phyloP scores from a whole-genome alignment of 208 protist species.

The Wallacemonas sp. region DNA sequence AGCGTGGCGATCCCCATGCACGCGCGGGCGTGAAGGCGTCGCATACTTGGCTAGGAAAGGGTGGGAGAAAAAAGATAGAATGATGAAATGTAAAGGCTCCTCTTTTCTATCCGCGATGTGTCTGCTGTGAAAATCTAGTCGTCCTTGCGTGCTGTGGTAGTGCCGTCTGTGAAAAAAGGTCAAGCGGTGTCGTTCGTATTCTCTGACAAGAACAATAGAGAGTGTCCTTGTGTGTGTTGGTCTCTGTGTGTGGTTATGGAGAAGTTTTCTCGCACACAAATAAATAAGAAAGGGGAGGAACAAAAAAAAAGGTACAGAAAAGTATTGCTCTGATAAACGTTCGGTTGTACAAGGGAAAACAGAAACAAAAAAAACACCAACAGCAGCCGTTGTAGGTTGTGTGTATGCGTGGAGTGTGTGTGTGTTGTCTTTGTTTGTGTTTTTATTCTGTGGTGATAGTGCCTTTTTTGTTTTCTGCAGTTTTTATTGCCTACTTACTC shows the following conservation, averaged over 20 bases:
- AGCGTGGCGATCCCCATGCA: background rate
- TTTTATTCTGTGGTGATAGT: background rate
- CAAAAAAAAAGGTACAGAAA: slow-evolving; percentile 7
- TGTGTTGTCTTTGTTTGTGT: background rate
- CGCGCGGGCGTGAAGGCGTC: background rate
- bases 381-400: background rate
- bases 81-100: no score
- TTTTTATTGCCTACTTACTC: no score
- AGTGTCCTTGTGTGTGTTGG: background rate
- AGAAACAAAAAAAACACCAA: background rate
- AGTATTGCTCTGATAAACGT: background rate
- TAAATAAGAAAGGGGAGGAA: background rate
- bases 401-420: background rate
- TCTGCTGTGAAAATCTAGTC: no score
- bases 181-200: no score
- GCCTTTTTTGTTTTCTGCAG: no score
- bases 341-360: background rate
- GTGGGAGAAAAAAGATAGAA: no score
- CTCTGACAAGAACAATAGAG: no score
- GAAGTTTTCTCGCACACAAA: no score
- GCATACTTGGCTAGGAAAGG: background rate
- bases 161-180: no score
- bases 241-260: background rate
- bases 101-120: no score
- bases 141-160: no score